Conservation (phyloP, 2,329 filamentous ascomycete species). For the Diplodia sapinea region DNA sequence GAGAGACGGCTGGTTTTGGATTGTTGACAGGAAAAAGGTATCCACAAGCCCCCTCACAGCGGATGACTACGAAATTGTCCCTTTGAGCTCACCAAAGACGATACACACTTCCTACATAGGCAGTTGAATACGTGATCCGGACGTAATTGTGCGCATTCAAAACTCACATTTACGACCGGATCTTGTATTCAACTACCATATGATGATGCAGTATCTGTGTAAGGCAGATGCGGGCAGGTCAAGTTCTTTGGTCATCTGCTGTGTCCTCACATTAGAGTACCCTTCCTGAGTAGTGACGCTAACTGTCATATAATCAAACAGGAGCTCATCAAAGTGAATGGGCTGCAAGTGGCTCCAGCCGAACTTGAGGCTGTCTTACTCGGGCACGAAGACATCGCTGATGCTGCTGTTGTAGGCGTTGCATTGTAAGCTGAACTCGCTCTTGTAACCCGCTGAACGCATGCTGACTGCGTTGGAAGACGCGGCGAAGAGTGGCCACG, state of each 20-base stretch:
- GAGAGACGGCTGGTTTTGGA: slow-evolving; percentile 61
- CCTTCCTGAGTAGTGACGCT: neutral
- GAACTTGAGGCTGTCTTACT: slow-evolving; percentile 65
- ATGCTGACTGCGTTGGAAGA: neutral
- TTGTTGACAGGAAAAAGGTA: slow-evolving; percentile 74
- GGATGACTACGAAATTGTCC: too few relatives aligned
- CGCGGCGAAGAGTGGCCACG: slow-evolving; percentile 49
- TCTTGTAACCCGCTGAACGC: neutral
- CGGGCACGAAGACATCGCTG: slow-evolving; percentile 62
- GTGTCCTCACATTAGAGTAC: too few relatives aligned
- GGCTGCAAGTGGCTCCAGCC: slow-evolving; percentile 65
- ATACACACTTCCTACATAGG: too few relatives aligned
- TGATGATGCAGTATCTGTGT: too few relatives aligned
- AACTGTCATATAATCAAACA: slow-evolving; percentile 26
- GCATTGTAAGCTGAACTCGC: slow-evolving; percentile 48
- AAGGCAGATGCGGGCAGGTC: too few relatives aligned
- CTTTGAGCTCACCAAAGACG: too few relatives aligned
- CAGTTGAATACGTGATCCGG: too few relatives aligned
- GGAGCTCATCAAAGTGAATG: slow-evolving; percentile 68
- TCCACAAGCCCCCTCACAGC: too few relatives aligned
- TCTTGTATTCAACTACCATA: too few relatives aligned
- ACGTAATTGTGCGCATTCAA: too few relatives aligned
- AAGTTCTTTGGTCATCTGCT: too few relatives aligned
- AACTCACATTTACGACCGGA: too few relatives aligned
- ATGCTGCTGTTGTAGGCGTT: slow-evolving; percentile 73